Evolutionary conservation across 768 basidiomycete genomes (phyloP).

Genomic region (Pulveroboletus frians): DNA sequence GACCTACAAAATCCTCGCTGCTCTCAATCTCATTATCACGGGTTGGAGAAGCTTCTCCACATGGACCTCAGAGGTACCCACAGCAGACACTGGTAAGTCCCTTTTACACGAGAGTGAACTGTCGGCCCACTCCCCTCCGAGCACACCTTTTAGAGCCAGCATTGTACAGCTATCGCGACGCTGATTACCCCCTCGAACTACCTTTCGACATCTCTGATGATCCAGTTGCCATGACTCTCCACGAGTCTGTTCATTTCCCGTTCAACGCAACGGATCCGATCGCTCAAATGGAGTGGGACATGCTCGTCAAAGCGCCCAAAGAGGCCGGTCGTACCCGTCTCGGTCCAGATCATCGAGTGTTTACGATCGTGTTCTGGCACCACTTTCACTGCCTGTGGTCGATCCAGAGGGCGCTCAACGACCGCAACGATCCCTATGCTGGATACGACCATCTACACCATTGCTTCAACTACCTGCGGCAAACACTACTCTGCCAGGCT

Average conservation of each 20-base stretch:
- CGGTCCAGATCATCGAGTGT: conserved; percentile 10
- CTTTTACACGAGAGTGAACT: not conserved
- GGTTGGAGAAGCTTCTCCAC: not conserved
- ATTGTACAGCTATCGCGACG: conserved; percentile 8
- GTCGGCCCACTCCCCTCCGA: no score
- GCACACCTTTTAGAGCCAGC: not conserved
- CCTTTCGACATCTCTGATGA: not conserved
- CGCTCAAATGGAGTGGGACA: conserved; percentile 8
- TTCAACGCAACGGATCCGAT: conserved; percentile 5
- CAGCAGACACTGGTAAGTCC: not conserved
- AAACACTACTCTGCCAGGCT: conserved; percentile 12
- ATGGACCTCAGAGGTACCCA: not conserved
- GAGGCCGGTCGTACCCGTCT: conserved; percentile 10
- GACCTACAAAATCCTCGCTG: not conserved
- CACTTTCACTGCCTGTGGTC: conserved; percentile 14
- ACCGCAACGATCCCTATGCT: conserved; percentile 5
- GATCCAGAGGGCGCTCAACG: conserved; percentile 9
- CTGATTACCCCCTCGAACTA: conserved; percentile 9
- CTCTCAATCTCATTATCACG: conserved; percentile 5
- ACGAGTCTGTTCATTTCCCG: conserved; percentile 9
- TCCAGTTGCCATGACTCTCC: conserved; percentile 13
- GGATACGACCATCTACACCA: conserved; percentile 10
- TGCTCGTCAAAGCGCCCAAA: conserved; percentile 4
- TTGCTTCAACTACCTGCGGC: conserved; percentile 13
- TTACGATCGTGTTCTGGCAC: conserved; percentile 10